Conservation (phyloP, 192 early-diverging fungal species). For the Rhizoclosmatium sp. region DNA sequence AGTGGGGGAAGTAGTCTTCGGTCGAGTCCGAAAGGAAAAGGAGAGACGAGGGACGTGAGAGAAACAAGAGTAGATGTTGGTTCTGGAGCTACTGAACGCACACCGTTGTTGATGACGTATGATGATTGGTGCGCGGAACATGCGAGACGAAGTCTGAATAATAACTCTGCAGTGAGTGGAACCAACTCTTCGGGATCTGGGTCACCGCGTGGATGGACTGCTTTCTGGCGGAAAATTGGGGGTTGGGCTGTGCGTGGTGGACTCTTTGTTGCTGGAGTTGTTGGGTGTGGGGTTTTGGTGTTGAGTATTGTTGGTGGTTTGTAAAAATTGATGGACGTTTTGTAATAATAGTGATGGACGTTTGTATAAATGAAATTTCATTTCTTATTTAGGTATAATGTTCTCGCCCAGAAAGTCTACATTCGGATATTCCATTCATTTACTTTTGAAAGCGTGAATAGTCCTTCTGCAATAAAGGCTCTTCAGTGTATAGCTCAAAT, state of each 20-base stretch:
- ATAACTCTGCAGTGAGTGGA: neutral
- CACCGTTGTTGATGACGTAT: slow-evolving; percentile 25
- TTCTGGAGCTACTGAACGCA: slow-evolving; percentile 1
- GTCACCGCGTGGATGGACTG: neutral
- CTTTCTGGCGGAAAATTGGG: neutral
- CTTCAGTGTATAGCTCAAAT: no score
- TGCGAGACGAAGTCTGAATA: neutral
- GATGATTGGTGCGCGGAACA: slow-evolving; percentile 28
- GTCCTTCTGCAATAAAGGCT: no score
- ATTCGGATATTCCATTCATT: no score
- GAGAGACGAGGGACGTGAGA: no score
- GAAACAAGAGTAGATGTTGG: neutral
- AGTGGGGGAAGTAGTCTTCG: neutral
- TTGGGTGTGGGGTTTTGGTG: neutral
- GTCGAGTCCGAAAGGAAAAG: no score
- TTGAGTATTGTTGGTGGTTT: neutral
- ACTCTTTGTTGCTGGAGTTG: neutral
- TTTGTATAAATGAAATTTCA: no score
- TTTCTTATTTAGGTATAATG: no score
- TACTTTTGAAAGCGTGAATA: no score
- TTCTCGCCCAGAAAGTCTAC: no score
- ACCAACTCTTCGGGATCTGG: neutral
- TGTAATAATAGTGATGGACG: no score
- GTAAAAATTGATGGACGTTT: neutral
- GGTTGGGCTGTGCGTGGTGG: neutral